These are phyloP conservation scores for Ballota nigra DNA, from an alignment of 257 asterid species.

Conservation along the genomic window DNA sequence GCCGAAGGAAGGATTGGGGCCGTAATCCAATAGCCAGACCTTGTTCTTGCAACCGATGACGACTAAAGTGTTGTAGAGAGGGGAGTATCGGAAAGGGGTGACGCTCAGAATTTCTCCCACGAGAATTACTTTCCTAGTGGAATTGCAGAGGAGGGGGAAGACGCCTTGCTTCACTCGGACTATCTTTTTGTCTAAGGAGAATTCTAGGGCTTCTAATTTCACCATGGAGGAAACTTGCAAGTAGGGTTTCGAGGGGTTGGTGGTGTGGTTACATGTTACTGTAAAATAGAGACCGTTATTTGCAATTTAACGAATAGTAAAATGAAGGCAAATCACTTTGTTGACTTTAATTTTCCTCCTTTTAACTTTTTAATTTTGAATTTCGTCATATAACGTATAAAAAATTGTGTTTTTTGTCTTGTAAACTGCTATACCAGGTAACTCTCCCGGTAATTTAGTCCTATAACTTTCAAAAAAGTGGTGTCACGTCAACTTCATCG, in stretches of 20 bases:
- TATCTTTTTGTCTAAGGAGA: neutral
- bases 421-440: too few species aligned
- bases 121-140: neutral
- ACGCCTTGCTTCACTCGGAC: constrained; percentile 1
- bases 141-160: neutral
- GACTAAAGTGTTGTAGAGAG: neutral
- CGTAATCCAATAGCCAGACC: neutral
- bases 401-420: too few species aligned
- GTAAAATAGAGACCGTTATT: too few species aligned
- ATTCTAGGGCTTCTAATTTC: neutral
- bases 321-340: too few species aligned
- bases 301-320: too few species aligned
- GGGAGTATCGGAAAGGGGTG: neutral
- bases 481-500: too few species aligned
- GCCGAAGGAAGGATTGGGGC: neutral
- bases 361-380: too few species aligned
- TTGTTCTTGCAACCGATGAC: constrained; percentile 11
- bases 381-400: too few species aligned
- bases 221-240: neutral
- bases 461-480: too few species aligned
- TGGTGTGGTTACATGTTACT: neutral
- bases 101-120: neutral
- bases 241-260: neutral
- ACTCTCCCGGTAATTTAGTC: too few species aligned
- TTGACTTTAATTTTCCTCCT: too few species aligned